phyloP scores from a whole-genome alignment of 345 rosid genomes.

The Psidium guajava region DNA sequence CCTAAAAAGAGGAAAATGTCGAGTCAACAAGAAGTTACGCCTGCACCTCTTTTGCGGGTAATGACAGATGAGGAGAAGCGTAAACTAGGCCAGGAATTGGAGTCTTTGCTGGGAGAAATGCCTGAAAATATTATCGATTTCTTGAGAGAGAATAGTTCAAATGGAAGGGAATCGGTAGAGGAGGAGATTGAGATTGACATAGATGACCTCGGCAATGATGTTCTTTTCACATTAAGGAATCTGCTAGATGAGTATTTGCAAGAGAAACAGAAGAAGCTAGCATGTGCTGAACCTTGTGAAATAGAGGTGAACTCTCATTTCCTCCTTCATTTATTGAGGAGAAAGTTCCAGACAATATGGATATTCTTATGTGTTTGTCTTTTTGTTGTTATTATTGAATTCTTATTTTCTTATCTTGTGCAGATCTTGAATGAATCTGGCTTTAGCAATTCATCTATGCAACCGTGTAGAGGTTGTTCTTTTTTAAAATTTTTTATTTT shows the following conservation, averaged over 20 bases:
- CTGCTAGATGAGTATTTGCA: conserved; percentile 60
- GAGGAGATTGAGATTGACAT: conserved; percentile 96
- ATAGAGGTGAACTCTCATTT: conserved; percentile 52
- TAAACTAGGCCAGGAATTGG: conserved; percentile 45
- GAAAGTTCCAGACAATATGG: not conserved
- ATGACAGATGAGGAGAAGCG: conserved; percentile 66
- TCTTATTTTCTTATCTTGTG: not conserved
- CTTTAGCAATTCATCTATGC: conserved; percentile 70
- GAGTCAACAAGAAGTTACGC: conserved; percentile 21
- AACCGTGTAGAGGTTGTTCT: conserved; percentile 52
- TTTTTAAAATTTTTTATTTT: not conserved
- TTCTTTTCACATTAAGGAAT: conserved; percentile 50
- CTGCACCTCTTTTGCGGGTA: conserved; percentile 32
- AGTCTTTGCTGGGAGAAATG: conserved; percentile 53
- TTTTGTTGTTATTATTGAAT: not conserved
- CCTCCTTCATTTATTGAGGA: not conserved
- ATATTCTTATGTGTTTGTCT: not conserved
- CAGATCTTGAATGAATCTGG: conserved; percentile 68
- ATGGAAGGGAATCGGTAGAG: conserved; percentile 58
- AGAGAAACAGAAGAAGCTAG: conserved; percentile 46
- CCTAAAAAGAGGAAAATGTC: conserved; percentile 60
- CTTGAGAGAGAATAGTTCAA: conserved; percentile 63
- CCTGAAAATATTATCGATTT: conserved; percentile 69
- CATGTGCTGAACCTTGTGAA: conserved; percentile 64
- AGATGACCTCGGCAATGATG: conserved; percentile 77